Percentiles rank a stretch among this genome's conserved stretches.
phyloP scores from a whole-genome alignment of 768 basidiomycete species.

The Erythrobasidium yunnanense region DNA sequence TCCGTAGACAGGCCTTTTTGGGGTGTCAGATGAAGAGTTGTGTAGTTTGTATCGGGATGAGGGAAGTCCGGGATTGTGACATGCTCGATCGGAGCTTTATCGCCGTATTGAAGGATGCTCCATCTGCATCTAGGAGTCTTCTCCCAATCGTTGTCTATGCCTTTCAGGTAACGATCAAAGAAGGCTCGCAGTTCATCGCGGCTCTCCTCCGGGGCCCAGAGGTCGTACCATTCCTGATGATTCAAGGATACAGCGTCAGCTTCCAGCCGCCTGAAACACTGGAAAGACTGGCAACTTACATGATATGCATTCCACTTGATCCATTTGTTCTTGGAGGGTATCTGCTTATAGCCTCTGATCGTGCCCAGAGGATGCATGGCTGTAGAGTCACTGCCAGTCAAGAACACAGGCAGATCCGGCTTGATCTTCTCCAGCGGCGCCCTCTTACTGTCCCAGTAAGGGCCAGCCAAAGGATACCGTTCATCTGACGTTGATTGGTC shows the following conservation, averaged over 20 bases:
- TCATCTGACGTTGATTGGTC: background rate
- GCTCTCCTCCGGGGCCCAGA: slow-evolving; percentile 11
- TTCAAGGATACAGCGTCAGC: no score
- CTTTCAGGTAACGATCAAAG: background rate
- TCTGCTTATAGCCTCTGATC: background rate
- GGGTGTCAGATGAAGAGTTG: background rate
- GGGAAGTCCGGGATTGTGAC: background rate
- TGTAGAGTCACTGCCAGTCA: background rate
- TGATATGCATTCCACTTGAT: background rate
- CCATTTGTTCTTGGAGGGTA: background rate
- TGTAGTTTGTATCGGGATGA: background rate
- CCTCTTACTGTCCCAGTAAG: background rate
- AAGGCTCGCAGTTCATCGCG: background rate
- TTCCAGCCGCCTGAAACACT: no score
- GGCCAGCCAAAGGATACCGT: background rate
- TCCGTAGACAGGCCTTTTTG: background rate
- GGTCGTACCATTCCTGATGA: slow-evolving; percentile 30
- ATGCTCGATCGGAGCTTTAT: background rate
- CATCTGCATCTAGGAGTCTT: background rate
- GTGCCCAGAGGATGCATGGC: background rate
- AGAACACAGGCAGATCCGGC: background rate
- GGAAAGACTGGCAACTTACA: no score
- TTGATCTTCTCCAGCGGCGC: background rate
- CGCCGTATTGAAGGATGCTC: background rate
- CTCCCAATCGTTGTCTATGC: background rate